Evolutionary conservation across 805 yeast genomes (phyloP), one percentile per base, ranked within the genome.

Genomic region (Cyberlindnera xishuangbannaensis): DNA sequence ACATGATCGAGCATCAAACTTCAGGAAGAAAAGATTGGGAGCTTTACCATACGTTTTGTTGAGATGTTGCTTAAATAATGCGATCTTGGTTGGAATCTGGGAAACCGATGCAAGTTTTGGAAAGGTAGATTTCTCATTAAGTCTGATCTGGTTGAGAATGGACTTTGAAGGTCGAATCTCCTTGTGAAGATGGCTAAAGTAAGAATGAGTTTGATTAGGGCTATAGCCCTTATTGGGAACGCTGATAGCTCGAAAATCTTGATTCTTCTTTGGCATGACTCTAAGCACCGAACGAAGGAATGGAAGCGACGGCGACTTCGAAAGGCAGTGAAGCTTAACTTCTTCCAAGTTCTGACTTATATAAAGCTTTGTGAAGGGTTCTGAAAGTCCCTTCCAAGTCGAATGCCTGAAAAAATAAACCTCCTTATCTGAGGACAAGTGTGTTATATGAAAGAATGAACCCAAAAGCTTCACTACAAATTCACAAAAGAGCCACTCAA

Each of bases 1-100:
- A 36, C 95, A 86, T 4, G 78, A 68, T 35, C 67, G 68, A 42
- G 83, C 75, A 53, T 88, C 97, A 54, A 85, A 82, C 44, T 83
- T 84, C 17, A 82, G 61, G 12, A 71, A 71, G 47, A 62, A 71
- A 0, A 78, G 41, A 2, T 43, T 31, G 0, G 74, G 74, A 4
- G 67, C 25, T 0, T 50, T 47, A 13, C 40, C 39, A 25, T 36
- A 33, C 8, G 40, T 34, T 4, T 33, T 19, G 2, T 47, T 6
- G 0, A 65, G 42, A 1, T 20, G 18, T 2, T 33, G 27, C 33
- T 65, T 71, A 45, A 64, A 83, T 0, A 44, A 23, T 6, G 51
- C 37, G 0, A 81, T 40, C 4, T 47, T 40, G 0, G 40, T 30
- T 1, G 74, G 63, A 9, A 79, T 61, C 25, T 77, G 78, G 15